Base-by-base conservation (phyloP, 2,329 filamentous ascomycete genomes). In the Hymenoscyphus albidus region DNA sequence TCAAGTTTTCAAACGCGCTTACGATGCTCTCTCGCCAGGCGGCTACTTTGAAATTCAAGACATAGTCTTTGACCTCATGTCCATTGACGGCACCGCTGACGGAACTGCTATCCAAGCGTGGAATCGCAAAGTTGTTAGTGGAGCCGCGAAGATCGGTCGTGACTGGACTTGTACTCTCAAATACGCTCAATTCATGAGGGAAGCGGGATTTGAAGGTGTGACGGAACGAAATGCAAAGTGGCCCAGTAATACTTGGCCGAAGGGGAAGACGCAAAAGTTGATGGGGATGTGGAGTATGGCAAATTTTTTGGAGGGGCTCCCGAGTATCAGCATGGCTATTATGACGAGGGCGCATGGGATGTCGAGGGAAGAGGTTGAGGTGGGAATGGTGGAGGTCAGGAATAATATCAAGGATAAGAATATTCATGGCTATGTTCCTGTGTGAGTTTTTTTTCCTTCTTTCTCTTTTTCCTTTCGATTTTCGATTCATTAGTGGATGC, bases 201-300 rank as follows among this genome's bases (percentile, higher is more conserved):
- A 81, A 13, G 82, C 80, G 0, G 85, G 85, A 0, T 87, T 87
- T 67, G 75, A 78, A 56, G 79, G 85, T 62, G 79, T 87, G 0
- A 74, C 74, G 0, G 80, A 84, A 70, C 74, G 78, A 1, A 70
- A 81, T 5, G 81, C 77, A 69, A 82, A 80, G 71, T 80, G 83
- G 75, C 83, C 83, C 0, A 77, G 77, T 40, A 83, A 81, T 68
- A 72, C 76, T 12, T 86, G 84, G 83, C 80, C 83, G 0, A 80
- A 79, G 56, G 80, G 84, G 51, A 76, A 77, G 5, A 78, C 79
- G 32, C 77, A 81, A 59, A 86, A 85, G 70, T 79, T 84, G 59
- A 70, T 84, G 1, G 83, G 83, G 0, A 22, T 68, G 64, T 72
- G 71, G 71, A 64, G 38, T 42, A 61, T 68, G 61, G 64, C 67